phyloP scores from a whole-genome alignment of 306 rosid species.

The Cucumis sativus region Cucumber_9930_V3 NC_026657.2:1102001-1102500 shows the following conservation, averaged over 20 bases:
- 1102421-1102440: neutral
- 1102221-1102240: neutral
- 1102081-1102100: neutral
- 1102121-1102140: neutral
- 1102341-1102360: neutral
- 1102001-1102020: neutral
- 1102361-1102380: neutral
- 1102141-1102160: neutral
- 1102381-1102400: neutral
- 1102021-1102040: neutral
- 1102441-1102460: neutral
- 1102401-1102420: neutral
- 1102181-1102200: neutral
- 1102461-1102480: neutral
- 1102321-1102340: neutral
- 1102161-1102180: neutral
- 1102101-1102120: neutral
- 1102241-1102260: neutral
- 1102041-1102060: neutral
- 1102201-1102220: neutral
- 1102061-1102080: neutral
- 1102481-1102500: slow-evolving; percentile 96
- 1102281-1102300: neutral
- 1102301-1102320: neutral
- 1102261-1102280: neutral